Evolutionary conservation across 129 eudicot species (phyloP).

Genomic region (Artemisia tridentata): DNA sequence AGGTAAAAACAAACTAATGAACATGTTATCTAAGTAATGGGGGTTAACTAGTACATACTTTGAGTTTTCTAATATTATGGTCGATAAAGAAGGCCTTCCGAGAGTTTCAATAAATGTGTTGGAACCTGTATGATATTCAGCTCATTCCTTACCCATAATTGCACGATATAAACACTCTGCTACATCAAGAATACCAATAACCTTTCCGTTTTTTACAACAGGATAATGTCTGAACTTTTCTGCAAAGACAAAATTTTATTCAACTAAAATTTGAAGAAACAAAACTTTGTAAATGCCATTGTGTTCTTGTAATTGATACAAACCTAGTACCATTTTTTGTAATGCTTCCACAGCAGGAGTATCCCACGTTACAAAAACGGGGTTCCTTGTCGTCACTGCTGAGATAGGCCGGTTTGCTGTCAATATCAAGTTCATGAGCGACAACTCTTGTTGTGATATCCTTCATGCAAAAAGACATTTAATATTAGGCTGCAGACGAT

Average conservation of each 20-base stretch:
- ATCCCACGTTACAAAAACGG: slow-evolving; percentile 87
- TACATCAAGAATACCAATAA: slow-evolving; percentile 86
- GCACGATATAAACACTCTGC: slow-evolving; percentile 95
- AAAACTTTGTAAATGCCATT: not conserved
- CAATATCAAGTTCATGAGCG: slow-evolving; percentile 75
- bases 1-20: not conserved
- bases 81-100: slow-evolving; percentile 86
- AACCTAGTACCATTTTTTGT: slow-evolving; percentile 97
- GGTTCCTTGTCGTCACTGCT: slow-evolving; percentile 88
- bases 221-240: slow-evolving; percentile 97
- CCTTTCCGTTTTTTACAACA: slow-evolving; percentile 94
- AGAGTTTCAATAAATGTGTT: slow-evolving; percentile 87
- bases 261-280: not conserved
- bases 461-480: slow-evolving; percentile 30
- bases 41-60: slow-evolving; percentile 70
- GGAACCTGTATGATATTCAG: slow-evolving; percentile 57
- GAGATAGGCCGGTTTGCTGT: slow-evolving; percentile 89
- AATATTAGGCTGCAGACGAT: not conserved
- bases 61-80: slow-evolving; percentile 79
- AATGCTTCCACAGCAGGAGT: slow-evolving; percentile 95
- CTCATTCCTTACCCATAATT: slow-evolving; percentile 93
- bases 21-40: slow-evolving; percentile 33
- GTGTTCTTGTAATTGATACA: not conserved
- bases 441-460: slow-evolving; percentile 91
- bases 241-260: slow-evolving; percentile 27